Evolutionary conservation across 768 basidiomycete genomes (phyloP).

Genomic region (Lactifluus rugatus): DNA sequence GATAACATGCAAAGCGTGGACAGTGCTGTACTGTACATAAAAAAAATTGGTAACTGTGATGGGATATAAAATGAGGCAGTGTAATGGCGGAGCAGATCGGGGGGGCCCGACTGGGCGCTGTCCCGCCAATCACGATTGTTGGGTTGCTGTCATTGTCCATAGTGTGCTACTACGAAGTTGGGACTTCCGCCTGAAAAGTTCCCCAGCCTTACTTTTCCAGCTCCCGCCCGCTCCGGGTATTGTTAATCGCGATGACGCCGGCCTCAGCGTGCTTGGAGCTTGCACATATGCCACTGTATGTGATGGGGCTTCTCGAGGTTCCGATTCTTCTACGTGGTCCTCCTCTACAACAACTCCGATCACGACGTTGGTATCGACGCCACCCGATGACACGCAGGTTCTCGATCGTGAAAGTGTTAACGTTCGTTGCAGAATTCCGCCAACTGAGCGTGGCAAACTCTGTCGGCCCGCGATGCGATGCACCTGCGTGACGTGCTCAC

Average conservation of each 20-base stretch:
- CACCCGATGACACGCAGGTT: neutral
- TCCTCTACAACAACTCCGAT: constrained; percentile 20
- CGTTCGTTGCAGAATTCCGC: constrained; percentile 16
- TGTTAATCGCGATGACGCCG: constrained; percentile 5
- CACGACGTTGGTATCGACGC: constrained; percentile 8
- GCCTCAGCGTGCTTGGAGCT: neutral
- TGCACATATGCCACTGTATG: constrained; percentile 3
- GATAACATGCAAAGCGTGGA: neutral
- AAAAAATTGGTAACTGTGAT: neutral
- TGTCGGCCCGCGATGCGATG: constrained; percentile 19
- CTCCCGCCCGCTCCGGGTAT: constrained; percentile 2
- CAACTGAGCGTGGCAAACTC: constrained; percentile 15
- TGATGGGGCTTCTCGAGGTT: neutral
- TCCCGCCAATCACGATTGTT: neutral
- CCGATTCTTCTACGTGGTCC: constrained; percentile 10
- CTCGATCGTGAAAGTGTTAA: constrained; percentile 15
- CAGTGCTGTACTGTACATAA: neutral
- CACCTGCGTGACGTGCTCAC: constrained; percentile 18
- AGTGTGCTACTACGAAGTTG: neutral
- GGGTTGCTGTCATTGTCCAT: neutral
- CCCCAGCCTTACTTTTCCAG: constrained; percentile 11
- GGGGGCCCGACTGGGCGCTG: too few relatives aligned
- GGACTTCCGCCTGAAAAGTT: constrained; percentile 8
- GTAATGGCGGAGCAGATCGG: too few relatives aligned
- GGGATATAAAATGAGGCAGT: neutral